Percentiles rank a stretch among this genome's conserved stretches.
Conservation (phyloP, 2,329 filamentous ascomycete genomes). For the Ceratocystis cacaofunesta region DNA sequence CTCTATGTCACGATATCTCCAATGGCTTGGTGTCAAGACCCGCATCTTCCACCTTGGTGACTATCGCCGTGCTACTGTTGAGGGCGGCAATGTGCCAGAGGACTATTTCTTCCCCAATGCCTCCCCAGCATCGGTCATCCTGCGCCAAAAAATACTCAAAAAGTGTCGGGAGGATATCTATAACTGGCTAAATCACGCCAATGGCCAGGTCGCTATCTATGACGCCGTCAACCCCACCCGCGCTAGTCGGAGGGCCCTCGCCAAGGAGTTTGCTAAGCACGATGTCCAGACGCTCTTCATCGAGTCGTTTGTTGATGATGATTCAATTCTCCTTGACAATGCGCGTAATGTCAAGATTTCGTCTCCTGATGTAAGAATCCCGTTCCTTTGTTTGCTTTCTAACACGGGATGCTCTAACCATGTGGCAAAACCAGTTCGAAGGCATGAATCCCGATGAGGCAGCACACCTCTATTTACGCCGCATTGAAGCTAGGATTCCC, state of each 20-base stretch:
- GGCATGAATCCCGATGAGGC: constrained; percentile 88
- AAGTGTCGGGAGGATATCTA: constrained; percentile 97
- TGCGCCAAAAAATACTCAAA: constrained; percentile 93
- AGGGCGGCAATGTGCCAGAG: constrained; percentile 71
- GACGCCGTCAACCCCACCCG: constrained; percentile 92
- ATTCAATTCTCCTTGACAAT: constrained; percentile 88
- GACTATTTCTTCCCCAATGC: constrained; percentile 98
- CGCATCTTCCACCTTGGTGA: constrained; percentile 95
- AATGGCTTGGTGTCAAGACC: constrained; percentile 96
- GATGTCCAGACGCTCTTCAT: constrained; percentile 96
- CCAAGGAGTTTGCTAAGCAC: constrained; percentile 95
- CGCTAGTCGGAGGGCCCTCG: constrained; percentile 64
- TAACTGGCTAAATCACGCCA: constrained; percentile 88
- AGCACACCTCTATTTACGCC: constrained; percentile 75
- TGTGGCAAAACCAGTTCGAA: constrained; percentile 46
- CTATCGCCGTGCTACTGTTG: constrained; percentile 81
- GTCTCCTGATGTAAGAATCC: constrained; percentile 62
- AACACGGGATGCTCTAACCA: constrained; percentile 9
- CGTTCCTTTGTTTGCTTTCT: not conserved
- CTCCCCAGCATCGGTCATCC: constrained; percentile 76
- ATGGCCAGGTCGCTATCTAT: constrained; percentile 95
- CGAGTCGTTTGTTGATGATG: constrained; percentile 87
- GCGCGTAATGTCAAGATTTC: constrained; percentile 95
- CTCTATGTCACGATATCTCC: constrained; percentile 81
- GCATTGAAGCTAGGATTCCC: constrained; percentile 85